Conservation (phyloP, 371 early-diverging fungal genomes). For the Circinella minor region DNA sequence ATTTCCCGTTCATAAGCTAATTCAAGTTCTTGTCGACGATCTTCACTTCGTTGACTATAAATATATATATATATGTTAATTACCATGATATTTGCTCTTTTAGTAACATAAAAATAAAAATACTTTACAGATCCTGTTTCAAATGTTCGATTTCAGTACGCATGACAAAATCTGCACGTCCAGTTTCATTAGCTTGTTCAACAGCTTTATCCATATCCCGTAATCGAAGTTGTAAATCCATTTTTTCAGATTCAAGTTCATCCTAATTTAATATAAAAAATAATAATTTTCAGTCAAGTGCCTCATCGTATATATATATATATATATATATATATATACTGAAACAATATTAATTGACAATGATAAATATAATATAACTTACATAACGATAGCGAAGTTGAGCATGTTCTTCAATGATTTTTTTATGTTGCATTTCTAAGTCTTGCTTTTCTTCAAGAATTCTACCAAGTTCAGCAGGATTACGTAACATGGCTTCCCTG, state of each 20-base stretch:
- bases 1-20: conserved; percentile 62
- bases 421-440: conserved; percentile 59
- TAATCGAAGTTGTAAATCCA: conserved; percentile 67
- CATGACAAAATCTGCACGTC: conserved; percentile 84
- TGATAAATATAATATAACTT: conserved; percentile 19
- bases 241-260: conserved; percentile 64
- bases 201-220: conserved; percentile 73
- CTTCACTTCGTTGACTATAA: conserved; percentile 77
- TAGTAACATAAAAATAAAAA: background rate
- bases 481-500: conserved; percentile 18
- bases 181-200: conserved; percentile 74
- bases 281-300: too few species aligned
- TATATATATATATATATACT: too few species aligned
- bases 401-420: conserved; percentile 61
- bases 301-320: too few species aligned
- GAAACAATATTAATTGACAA: too few species aligned
- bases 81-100: background rate
- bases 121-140: conserved; percentile 76
- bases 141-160: conserved; percentile 86
- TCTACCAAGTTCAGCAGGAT: conserved; percentile 22
- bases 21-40: conserved; percentile 76
- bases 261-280: conserved; percentile 51
- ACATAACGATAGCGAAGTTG: conserved; percentile 66
- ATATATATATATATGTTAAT: conserved; percentile 2
- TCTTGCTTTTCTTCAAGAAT: conserved; percentile 58